Evolutionary conservation across 1,284 basidiomycete genomes (phyloP).

Genomic region (Quambalaria eucalypti): DNA sequence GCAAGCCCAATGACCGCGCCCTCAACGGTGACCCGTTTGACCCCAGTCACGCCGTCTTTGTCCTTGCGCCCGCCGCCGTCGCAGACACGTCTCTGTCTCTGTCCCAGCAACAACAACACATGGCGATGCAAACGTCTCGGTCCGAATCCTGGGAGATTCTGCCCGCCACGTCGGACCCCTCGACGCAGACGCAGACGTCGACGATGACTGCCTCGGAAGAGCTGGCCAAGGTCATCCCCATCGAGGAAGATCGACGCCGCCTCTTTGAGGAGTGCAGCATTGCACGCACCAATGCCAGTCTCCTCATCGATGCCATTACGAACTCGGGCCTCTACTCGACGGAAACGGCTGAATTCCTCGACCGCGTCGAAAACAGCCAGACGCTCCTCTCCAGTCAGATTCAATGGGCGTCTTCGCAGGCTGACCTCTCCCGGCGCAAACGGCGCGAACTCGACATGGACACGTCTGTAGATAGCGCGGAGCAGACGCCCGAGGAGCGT

Average conservation of each 20-base stretch:
- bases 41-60: constrained; percentile 6
- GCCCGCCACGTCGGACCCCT: neutral
- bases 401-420: constrained; percentile 29
- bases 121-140: neutral
- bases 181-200: neutral
- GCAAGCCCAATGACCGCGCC: constrained; percentile 22
- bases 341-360: constrained; percentile 13
- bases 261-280: constrained; percentile 33
- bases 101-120: constrained; percentile 3
- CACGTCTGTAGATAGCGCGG: constrained; percentile 2
- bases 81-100: neutral
- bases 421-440: too few relatives aligned
- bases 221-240: constrained; percentile 1
- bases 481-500: constrained; percentile 21
- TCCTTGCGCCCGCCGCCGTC: neutral
- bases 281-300: constrained; percentile 20
- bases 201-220: neutral
- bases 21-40: constrained; percentile 26
- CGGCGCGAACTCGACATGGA: neutral
- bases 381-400: constrained; percentile 25
- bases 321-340: constrained; percentile 5
- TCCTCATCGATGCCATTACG: constrained; percentile 22
- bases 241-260: constrained; percentile 23
- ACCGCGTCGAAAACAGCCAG: constrained; percentile 17
- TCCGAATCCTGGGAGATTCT: neutral